These are phyloP conservation scores for Plectranthus barbatus DNA, from an alignment of 257 asterid genomes.

Conservation along the genomic window DNA sequence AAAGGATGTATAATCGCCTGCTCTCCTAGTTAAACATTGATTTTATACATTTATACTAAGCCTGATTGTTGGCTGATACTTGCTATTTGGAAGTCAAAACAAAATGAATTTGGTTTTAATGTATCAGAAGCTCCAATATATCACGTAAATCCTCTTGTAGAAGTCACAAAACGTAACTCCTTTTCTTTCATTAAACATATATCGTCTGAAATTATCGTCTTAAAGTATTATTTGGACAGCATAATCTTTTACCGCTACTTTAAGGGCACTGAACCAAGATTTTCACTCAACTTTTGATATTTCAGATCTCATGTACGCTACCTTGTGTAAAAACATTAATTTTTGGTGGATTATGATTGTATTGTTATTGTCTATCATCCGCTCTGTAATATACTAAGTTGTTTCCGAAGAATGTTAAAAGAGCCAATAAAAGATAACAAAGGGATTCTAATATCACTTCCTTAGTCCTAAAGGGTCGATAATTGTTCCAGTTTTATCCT, in stretches of 20 bases:
- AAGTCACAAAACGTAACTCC: background rate
- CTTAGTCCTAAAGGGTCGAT: too few species aligned
- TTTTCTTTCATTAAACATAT: background rate
- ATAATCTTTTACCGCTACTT: background rate
- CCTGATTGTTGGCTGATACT: background rate
- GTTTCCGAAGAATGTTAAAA: too few species aligned
- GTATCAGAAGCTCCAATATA: background rate
- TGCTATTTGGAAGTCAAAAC: background rate
- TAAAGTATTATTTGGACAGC: background rate
- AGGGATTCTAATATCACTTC: too few species aligned
- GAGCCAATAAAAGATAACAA: too few species aligned
- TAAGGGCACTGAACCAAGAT: background rate
- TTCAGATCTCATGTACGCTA: background rate
- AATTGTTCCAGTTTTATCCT: too few species aligned
- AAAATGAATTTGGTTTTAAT: background rate
- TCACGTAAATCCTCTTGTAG: background rate
- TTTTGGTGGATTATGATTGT: background rate
- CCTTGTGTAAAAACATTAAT: background rate
- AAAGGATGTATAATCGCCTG: background rate
- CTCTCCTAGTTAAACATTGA: conserved; percentile 2
- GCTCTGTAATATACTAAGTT: background rate
- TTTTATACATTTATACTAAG: background rate
- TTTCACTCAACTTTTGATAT: background rate
- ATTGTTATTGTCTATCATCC: background rate
- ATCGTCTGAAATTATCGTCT: background rate